Evolutionary conservation across 164 flowering plant genomes (phyloP), one percentile per base, ranked within the genome.

Genomic region (Liriodendron chinense): DNA sequence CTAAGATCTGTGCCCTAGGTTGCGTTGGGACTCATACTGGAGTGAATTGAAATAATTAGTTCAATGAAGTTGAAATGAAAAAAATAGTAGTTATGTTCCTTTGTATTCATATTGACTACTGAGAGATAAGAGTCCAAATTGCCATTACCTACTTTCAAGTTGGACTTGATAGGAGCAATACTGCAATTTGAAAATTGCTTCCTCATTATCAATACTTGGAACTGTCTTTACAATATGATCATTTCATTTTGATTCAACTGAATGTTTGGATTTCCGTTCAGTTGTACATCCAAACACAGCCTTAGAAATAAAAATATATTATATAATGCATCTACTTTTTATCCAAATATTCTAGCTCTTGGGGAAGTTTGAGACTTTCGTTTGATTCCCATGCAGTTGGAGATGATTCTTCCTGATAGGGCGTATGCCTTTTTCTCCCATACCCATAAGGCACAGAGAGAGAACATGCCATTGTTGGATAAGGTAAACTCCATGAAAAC

Each of bases 351-450:
- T 57, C 16, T 73, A n/a, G 1, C 24, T 70, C 4, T 47, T 66
- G 13, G 24, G 72, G 43, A 56, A 56, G 23, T 69, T 57, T 67
- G 53, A 50, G 24, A 23, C 57, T 68, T 26, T 47, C 69, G 53
- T 71, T 77, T 76, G 67, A 14, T 8, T 20, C 34, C 26, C 56
- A 2, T 81, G 83, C 93, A 91, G 98, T 75, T 96, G 86, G 98
- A 96, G 78, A 88, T 92, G 94, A 89, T 96, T 82, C 90, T 92
- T 77, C 96, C 99, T 28, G 86, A 89, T 47, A 89, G 88, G 78
- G 98, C 96, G 9, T 96, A 96, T 82, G 87, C 98, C 8, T 94
- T 96, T 78, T 96, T 96, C 85, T 96, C 99, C 4, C 99, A 96
- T 75, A 96, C 99, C 48, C 99, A 96, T 86, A 96, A 96, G 84